phyloP scores from a whole-genome alignment of 352 stramenopile species.

The Phytopythium boreale region DNA sequence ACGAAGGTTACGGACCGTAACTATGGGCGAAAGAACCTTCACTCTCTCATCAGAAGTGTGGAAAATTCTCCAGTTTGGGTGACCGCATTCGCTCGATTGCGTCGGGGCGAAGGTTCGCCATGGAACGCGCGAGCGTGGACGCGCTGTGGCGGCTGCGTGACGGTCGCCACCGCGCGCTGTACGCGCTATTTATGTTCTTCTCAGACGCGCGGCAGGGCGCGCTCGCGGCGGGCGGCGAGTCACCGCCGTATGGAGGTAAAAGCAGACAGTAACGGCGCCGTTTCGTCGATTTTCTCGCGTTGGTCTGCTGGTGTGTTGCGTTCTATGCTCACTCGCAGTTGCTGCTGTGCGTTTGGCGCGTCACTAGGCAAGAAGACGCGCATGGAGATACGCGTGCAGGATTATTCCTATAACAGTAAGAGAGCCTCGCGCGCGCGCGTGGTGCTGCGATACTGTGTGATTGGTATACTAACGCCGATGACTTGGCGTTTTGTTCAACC shows the following conservation, averaged over 20 bases:
- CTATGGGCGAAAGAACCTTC: neutral
- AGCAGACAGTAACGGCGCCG: neutral
- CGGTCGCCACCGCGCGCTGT: conserved; percentile 20
- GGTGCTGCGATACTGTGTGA: neutral
- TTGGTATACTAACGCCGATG: conserved; percentile 9
- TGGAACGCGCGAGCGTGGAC: neutral
- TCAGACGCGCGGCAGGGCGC: conserved; percentile 20
- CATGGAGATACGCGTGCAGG: conserved; percentile 62
- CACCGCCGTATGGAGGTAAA: conserved; percentile 3
- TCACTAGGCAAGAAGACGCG: conserved; percentile 21
- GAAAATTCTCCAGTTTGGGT: conserved; percentile 1
- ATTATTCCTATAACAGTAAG: conserved; percentile 66
- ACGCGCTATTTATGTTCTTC: conserved; percentile 25
- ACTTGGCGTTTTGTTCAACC: conserved; percentile 6
- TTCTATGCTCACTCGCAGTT: neutral
- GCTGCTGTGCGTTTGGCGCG: neutral
- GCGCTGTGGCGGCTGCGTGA: conserved; percentile 6
- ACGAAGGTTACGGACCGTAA: neutral
- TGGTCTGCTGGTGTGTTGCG: neutral
- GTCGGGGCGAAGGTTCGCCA: neutral
- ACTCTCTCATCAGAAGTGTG: neutral
- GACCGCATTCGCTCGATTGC: neutral
- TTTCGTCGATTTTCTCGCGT: neutral
- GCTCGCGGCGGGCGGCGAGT: conserved; percentile 13
- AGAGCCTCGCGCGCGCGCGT: conserved; percentile 3